Evolutionary conservation across 1,284 basidiomycete genomes (phyloP), one percentile per base, ranked within the genome.

Genomic region (Leucoagaricus sp.): DNA sequence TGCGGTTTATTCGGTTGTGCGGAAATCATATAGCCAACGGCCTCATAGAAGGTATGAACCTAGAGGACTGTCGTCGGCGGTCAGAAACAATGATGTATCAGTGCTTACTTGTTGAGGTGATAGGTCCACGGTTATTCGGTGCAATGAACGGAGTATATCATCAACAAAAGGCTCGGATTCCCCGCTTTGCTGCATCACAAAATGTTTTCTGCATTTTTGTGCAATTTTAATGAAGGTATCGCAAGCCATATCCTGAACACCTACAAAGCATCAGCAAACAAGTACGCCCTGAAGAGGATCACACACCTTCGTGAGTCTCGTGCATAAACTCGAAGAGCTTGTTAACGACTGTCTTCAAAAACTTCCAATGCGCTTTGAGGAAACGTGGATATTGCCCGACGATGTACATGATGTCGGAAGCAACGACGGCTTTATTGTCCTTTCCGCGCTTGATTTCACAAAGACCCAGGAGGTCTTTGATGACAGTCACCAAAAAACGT

Each of bases 261-360:
- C 91, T 92, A 38, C 53, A 60, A n/a, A 48, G 46, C n/a, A 53
- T 58, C 34, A 23, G 34, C 42, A 26, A 59, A 23, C 52, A 23
- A 23, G 48, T 15, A 44, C 44, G 54, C 28, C 44, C 21, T 21
- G 53, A 36, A 42, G 49, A 53, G 19, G 72, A 7, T 13, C 21
- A 19, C 49, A 55, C 59, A 87, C 94, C 96, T 79, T 99, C 97
- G 69, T 99, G 97, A 0, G 94, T 98, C 77, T 99, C 97, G 75
- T 99, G 97, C 96, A 99, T 99, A 72, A 99, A 99, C 73, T 99
- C 97, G 73, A 99, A 99, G 17, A 99, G 81, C 76, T 99, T 99
- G 80, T 99, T 99, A 63, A 99, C 97, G 49, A 99, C 97, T 3
- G 97, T 99, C 82, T 99, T 99, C 71, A 99, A 78, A 85, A 99